These are phyloP conservation scores for Penicillium canariense DNA, from an alignment of 495 filamentous ascomycete species.

Conservation along the genomic window DNA sequence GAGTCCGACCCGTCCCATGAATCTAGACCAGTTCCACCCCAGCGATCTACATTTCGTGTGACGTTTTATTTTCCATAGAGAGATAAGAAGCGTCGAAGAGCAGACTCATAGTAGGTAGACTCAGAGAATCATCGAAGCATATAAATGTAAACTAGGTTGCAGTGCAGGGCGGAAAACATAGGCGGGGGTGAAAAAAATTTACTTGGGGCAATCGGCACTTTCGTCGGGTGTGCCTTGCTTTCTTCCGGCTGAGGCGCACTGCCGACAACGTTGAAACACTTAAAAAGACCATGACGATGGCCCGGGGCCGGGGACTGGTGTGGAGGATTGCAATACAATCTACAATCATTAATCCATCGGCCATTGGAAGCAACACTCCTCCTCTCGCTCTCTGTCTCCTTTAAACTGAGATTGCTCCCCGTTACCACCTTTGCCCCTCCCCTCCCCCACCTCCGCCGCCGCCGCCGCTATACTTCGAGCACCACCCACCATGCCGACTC, in stretches of 20 bases:
- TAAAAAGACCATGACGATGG: background rate
- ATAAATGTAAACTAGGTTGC: background rate
- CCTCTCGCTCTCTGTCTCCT: background rate
- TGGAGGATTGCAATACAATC: too few relatives aligned
- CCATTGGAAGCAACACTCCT: background rate
- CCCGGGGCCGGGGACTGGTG: background rate
- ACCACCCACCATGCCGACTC: slow-evolving; percentile 35
- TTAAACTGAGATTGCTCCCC: background rate
- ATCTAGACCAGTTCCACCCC: too few relatives aligned
- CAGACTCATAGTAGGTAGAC: background rate
- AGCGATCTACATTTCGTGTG: too few relatives aligned
- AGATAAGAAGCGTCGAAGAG: too few relatives aligned
- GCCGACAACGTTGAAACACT: background rate
- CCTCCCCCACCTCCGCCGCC: too few relatives aligned
- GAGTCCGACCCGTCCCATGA: too few relatives aligned
- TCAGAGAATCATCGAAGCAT: too few relatives aligned
- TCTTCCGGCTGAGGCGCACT: slow-evolving; percentile 24
- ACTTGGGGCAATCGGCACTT: slow-evolving; percentile 17
- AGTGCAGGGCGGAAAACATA: background rate
- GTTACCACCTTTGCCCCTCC: too few relatives aligned
- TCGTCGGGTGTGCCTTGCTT: slow-evolving; percentile 25
- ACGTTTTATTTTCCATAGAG: too few relatives aligned
- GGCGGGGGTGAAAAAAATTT: background rate
- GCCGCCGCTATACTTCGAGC: slow-evolving; percentile 1
- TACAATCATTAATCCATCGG: background rate